Evolutionary conservation across 306 rosid genomes (phyloP).

Genomic region (Cyamopsis tetragonoloba): DNA sequence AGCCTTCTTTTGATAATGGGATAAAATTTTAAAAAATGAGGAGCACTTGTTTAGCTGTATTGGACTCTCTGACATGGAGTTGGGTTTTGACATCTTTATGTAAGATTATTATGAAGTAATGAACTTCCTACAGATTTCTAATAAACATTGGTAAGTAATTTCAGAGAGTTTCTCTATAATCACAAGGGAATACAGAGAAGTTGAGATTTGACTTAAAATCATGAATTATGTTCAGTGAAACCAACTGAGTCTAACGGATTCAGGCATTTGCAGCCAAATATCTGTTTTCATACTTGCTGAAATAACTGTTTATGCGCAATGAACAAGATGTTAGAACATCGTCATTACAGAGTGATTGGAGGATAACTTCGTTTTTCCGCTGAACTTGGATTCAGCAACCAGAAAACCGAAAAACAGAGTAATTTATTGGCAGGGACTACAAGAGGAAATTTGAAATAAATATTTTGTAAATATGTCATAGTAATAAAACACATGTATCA

Average conservation of each 20-base stretch:
- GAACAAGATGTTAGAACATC: neutral
- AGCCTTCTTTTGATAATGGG: neutral
- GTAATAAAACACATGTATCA: constrained; percentile 3
- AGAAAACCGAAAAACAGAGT: constrained; percentile 1
- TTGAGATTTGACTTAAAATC: neutral
- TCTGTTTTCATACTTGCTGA: neutral
- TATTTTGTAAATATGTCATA: neutral
- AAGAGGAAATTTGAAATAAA: neutral
- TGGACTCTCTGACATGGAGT: neutral
- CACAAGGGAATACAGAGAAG: neutral
- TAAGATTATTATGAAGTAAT: constrained; percentile 3
- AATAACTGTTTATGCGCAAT: neutral
- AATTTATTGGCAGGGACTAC: neutral
- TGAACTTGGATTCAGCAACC: neutral
- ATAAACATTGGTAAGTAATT: neutral
- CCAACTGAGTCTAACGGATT: neutral
- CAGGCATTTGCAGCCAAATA: neutral
- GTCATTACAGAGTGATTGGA: constrained; percentile 17
- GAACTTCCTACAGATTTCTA: neutral
- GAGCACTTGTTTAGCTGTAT: constrained; percentile 7
- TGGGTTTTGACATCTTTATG: neutral
- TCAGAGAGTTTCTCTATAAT: neutral
- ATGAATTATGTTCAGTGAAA: neutral
- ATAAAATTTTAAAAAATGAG: neutral
- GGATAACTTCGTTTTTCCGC: neutral